Conservation (phyloP, 129 eudicot species). For the Pittosporum tobira region DNA sequence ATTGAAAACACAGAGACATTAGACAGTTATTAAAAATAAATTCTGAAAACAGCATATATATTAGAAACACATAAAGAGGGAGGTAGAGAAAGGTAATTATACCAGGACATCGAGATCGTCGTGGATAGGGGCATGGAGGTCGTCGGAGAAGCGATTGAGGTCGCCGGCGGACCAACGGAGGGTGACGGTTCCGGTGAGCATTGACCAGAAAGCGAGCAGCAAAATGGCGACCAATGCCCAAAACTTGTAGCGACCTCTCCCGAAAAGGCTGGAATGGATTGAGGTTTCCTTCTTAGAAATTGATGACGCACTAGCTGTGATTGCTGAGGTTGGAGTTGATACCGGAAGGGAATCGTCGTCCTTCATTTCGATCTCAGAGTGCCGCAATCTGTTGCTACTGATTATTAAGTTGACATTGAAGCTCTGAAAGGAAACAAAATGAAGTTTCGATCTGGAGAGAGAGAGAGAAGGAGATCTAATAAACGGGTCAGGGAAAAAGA, state of each 20-base stretch:
- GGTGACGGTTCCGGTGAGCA: slow-evolving; percentile 80
- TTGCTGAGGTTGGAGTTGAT: slow-evolving; percentile 44
- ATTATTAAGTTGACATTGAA: too few species aligned
- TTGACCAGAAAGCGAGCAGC: slow-evolving; percentile 82
- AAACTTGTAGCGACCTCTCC: slow-evolving; percentile 78
- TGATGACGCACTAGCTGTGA: slow-evolving; percentile 21
- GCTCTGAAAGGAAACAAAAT: background rate
- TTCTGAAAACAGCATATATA: too few species aligned
- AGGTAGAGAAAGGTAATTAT: slow-evolving; percentile 1
- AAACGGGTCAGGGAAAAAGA: too few species aligned
- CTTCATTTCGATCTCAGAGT: slow-evolving; percentile 31
- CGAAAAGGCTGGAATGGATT: slow-evolving; percentile 30
- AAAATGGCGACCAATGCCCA: slow-evolving; percentile 80
- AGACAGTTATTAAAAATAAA: too few species aligned
- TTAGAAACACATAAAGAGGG: background rate
- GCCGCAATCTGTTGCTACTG: background rate
- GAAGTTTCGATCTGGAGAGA: slow-evolving; percentile 1
- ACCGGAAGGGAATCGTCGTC: slow-evolving; percentile 70
- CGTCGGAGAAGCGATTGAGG: slow-evolving; percentile 58
- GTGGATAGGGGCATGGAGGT: slow-evolving; percentile 33
- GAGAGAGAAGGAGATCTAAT: background rate
- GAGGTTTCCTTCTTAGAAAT: slow-evolving; percentile 35
- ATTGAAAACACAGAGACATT: too few species aligned
- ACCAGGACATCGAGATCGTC: slow-evolving; percentile 90
- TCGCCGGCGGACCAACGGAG: slow-evolving; percentile 80